A percentile compares a stretch with the other conserved stretches of the same genome.
Evolutionary conservation across 148 eudicot species (phyloP).

Genomic region (Vaccinium macrocarpon): DNA sequence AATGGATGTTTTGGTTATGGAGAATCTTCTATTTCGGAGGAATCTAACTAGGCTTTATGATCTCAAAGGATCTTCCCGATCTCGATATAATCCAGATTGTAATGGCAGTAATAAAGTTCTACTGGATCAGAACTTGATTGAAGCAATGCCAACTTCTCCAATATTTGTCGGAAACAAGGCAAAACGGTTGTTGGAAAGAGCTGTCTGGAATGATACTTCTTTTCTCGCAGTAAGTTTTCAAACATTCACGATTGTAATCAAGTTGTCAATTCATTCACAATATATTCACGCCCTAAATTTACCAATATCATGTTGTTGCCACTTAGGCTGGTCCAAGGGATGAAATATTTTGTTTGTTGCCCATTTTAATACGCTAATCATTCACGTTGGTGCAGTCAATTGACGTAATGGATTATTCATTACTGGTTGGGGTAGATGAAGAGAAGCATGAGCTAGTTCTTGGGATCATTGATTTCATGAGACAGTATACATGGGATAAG

Average conservation of each 20-base stretch:
- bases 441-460: slow-evolving; percentile 92
- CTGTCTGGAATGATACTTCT: slow-evolving; percentile 85
- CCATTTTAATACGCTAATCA: background rate
- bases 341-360: background rate
- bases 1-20: slow-evolving; percentile 81
- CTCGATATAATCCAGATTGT: slow-evolving; percentile 68
- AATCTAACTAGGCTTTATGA: slow-evolving; percentile 63
- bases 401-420: slow-evolving; percentile 96
- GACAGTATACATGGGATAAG: slow-evolving; percentile 98
- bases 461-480: slow-evolving; percentile 97
- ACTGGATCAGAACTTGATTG: slow-evolving; percentile 75
- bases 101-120: slow-evolving; percentile 73
- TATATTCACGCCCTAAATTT: background rate
- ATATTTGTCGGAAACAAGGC: slow-evolving; percentile 76
- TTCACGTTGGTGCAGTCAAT: slow-evolving; percentile 59
- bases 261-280: background rate
- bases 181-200: slow-evolving; percentile 67
- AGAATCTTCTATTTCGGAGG: slow-evolving; percentile 63
- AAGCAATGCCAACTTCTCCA: slow-evolving; percentile 78
- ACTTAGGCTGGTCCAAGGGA: background rate
- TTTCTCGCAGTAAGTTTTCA: slow-evolving; percentile 74
- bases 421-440: slow-evolving; percentile 84
- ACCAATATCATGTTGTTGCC: background rate
- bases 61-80: slow-evolving; percentile 76
- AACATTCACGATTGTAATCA: background rate